Conservation (phyloP, 441 rosid species). For the Viola pubescens region DNA sequence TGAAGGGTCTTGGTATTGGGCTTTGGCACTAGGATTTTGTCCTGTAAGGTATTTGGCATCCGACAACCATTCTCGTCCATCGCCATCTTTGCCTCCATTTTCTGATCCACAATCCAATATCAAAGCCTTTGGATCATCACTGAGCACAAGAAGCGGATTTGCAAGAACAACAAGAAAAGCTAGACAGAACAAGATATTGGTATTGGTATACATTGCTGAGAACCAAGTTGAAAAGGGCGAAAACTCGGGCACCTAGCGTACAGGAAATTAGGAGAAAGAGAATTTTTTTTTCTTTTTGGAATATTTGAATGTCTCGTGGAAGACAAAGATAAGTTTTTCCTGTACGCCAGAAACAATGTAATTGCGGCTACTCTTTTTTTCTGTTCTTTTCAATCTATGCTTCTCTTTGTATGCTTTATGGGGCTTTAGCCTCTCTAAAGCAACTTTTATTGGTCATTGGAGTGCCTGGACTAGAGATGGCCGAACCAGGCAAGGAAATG, state of each 20-base stretch:
- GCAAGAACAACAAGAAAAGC: slow-evolving; percentile 21
- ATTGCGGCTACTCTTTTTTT: background rate
- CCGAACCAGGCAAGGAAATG: slow-evolving; percentile 36
- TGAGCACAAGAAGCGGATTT: slow-evolving; percentile 10
- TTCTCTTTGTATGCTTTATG: slow-evolving; percentile 7
- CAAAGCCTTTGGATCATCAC: slow-evolving; percentile 12
- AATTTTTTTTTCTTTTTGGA: background rate
- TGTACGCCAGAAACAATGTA: slow-evolving; percentile 28
- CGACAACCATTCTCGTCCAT: slow-evolving; percentile 44
- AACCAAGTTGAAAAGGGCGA: background rate
- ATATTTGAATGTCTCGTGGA: too few species aligned
- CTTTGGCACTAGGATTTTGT: slow-evolving; percentile 20
- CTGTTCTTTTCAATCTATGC: background rate
- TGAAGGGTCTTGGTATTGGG: slow-evolving; percentile 46
- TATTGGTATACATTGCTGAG: slow-evolving; percentile 27
- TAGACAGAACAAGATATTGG: slow-evolving; percentile 17
- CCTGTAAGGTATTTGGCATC: slow-evolving; percentile 34
- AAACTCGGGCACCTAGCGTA: slow-evolving; percentile 24
- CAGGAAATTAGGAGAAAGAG: slow-evolving; percentile 24
- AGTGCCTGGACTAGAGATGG: slow-evolving; percentile 35
- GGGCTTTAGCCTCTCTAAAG: slow-evolving; percentile 12
- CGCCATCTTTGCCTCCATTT: slow-evolving; percentile 29
- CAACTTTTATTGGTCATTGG: slow-evolving; percentile 19
- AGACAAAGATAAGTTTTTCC: slow-evolving; percentile 13
- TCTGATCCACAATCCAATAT: slow-evolving; percentile 41